Conservation (phyloP, 1,139 yeast genomes). For the Candida labiduridarum region DNA sequence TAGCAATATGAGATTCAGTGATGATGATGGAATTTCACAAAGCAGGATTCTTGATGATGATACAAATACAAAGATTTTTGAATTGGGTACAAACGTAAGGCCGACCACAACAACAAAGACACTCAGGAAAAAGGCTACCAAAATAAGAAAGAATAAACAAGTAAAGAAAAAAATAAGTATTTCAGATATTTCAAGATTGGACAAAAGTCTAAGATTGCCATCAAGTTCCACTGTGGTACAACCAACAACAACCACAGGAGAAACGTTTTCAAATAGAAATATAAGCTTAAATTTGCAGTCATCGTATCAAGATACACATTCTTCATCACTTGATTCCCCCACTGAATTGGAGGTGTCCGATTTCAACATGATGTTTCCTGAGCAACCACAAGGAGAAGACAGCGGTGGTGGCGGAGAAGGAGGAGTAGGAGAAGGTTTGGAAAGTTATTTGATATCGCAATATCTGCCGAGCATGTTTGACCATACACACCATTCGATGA, state of each 20-base stretch:
- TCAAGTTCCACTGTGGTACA: neutral
- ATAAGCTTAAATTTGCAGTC: neutral
- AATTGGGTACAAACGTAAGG: conserved; percentile 10
- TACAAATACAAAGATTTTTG: conserved; percentile 15
- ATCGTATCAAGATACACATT: neutral
- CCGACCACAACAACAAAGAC: neutral
- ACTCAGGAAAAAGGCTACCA: neutral
- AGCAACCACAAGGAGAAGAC: neutral
- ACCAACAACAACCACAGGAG: neutral
- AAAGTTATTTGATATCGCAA: neutral
- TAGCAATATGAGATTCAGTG: conserved; percentile 18
- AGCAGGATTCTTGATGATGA: conserved; percentile 17
- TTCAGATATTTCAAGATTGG: neutral
- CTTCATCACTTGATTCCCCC: neutral
- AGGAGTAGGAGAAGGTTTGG: neutral
- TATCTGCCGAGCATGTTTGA: neutral
- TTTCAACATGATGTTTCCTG: neutral
- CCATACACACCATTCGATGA: neutral
- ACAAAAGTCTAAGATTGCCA: neutral
- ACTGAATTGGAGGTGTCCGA: neutral
- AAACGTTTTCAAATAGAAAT: neutral
- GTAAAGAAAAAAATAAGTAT: neutral
- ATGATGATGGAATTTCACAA: conserved; percentile 19
- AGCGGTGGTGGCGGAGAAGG: too few relatives aligned
- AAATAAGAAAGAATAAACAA: neutral